Percentiles rank a stretch among this genome's conserved stretches.
Evolutionary conservation across 805 yeast genomes (phyloP).

Genomic region (Monosporozyma yasuniensis): DNA sequence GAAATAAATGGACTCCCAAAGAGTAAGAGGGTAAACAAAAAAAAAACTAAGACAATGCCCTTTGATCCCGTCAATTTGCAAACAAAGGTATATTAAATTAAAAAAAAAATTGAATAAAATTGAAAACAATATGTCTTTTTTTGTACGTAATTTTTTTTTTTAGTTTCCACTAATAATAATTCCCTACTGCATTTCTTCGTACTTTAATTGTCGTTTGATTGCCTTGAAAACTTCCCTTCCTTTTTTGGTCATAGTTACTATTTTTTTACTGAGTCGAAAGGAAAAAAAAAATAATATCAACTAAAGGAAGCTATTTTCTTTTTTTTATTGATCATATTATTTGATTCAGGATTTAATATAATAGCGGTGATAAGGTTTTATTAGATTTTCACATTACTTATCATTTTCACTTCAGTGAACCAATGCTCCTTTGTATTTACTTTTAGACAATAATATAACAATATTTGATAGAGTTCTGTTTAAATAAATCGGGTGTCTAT

Average conservation of each 20-base stretch:
- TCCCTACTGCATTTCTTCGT: neutral
- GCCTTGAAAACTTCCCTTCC: neutral
- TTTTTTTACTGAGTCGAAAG: neutral
- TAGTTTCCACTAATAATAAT: neutral
- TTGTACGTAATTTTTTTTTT: neutral
- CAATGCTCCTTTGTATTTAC: neutral
- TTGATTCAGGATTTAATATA: neutral
- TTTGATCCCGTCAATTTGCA: neutral
- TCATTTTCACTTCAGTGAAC: neutral
- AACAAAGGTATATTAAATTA: neutral
- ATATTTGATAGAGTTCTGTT: neutral
- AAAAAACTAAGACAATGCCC: neutral
- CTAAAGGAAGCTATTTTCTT: neutral
- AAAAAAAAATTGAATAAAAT: neutral
- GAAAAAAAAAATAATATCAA: neutral
- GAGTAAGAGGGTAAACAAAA: neutral
- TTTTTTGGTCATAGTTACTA: neutral
- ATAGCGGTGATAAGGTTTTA: neutral
- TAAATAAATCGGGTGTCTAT: neutral
- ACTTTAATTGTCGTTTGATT: neutral
- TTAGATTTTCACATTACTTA: neutral
- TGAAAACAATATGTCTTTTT: neutral
- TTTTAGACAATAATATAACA: neutral
- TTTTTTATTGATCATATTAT: neutral
- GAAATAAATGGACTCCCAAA: neutral